Conservation (phyloP, 1,284 basidiomycete genomes). For the Flammula alnicola region DNA sequence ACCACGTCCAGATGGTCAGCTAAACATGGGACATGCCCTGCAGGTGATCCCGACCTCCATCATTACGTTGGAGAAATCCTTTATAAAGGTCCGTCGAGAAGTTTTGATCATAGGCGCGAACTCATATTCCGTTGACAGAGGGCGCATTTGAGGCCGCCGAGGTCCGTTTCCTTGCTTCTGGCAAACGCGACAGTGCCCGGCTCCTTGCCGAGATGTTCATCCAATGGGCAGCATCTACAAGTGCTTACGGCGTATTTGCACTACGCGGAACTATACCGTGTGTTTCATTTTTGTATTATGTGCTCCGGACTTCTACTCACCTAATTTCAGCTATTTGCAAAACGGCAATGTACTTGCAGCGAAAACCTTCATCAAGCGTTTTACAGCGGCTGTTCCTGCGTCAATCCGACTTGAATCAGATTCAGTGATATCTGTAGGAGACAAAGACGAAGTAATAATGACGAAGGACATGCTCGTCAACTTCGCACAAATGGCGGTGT, state of each 20-base stretch:
- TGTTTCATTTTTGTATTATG: conserved; percentile 31
- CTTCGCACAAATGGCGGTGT: conserved; percentile 85
- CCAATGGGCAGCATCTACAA: conserved; percentile 66
- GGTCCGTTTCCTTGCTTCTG: conserved; percentile 79
- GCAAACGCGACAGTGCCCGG: conserved; percentile 85
- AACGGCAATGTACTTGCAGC: conserved; percentile 89
- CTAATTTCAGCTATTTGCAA: conserved; percentile 68
- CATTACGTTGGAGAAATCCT: conserved; percentile 88
- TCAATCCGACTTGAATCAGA: conserved; percentile 35
- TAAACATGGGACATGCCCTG: conserved; percentile 74
- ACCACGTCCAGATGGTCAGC: conserved; percentile 73
- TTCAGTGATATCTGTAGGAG: conserved; percentile 46
- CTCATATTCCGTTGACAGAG: conserved; percentile 50
- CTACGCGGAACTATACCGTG: conserved; percentile 84
- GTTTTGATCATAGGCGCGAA: not conserved
- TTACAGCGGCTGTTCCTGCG: conserved; percentile 63
- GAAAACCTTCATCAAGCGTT: conserved; percentile 80
- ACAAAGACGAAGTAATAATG: conserved; percentile 68
- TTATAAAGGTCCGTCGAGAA: conserved; percentile 71
- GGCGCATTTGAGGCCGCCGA: conserved; percentile 77
- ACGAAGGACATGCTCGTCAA: conserved; percentile 80
- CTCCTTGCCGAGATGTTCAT: conserved; percentile 85
- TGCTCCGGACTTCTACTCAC: conserved; percentile 7
- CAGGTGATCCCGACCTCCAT: conserved; percentile 85
- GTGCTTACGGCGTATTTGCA: conserved; percentile 71